Base-by-base conservation (phyloP, 2,329 filamentous ascomycete genomes). In the Colletotrichum sp. region DNA sequence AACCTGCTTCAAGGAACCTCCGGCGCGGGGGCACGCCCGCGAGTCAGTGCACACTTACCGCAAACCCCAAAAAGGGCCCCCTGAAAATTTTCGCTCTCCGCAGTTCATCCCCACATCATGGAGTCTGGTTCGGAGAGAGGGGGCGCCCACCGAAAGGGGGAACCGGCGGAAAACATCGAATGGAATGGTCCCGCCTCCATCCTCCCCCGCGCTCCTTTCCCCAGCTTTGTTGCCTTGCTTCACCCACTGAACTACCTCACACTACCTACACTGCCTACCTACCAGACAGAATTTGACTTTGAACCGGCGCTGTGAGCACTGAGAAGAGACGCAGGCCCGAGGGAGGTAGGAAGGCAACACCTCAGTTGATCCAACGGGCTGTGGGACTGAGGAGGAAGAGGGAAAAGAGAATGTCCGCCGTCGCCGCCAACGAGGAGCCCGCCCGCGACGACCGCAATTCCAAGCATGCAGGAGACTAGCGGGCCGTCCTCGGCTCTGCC, bases 401-500 rank as follows among this genome's bases (percentile, higher is more conserved):
- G 34, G 38, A 70, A 12, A 30, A 59, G 69, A 73, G 56, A 48
- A 73, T 73, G 73, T 68, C 63, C 43, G 38, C 63, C 69, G 58
- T 28, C 58, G 63, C 24, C 34, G 43, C 43, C 43, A 52, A 52
- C n/a, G 12, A 75, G 63, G 58, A 75, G 69, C 69, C 73, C 58
- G 43, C 58, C 69, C 48, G 64, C 71, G 71, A 76, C 65, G 59
- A 70, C 43, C 61, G 64, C 32, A 63, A 75, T 64, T 63, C 14
- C 43, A 73, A 75, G 73, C 74, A 76, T 76, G 74, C 74, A 76
- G 70, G 70, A 74, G 71, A 70, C 55, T 69, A 74, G 65, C 70
- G 74, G 74, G 30, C 58, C 65, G 55, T 65, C 52, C 14, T 48
- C 74, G 52, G 65, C 59, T 56, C 65, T 74, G 65, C 70, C 71